phyloP scores from a whole-genome alignment of 495 filamentous ascomycete species.

The Aspergillus carlsbadensis region DNA sequence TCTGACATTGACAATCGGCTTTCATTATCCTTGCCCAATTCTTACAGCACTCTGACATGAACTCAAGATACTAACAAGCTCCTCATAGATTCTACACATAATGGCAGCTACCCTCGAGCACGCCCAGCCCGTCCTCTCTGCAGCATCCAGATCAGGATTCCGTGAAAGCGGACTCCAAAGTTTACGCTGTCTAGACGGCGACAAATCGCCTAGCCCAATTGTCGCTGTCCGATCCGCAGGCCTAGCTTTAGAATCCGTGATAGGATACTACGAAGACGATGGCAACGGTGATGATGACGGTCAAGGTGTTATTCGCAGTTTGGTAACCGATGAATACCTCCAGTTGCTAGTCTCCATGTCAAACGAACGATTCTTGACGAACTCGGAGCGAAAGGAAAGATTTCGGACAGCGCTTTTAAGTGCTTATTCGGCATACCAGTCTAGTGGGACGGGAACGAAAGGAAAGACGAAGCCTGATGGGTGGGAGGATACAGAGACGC shows the following conservation, averaged over 20 bases:
- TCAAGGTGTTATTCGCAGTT: constrained; percentile 33
- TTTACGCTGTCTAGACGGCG: constrained; percentile 37
- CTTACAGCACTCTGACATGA: not conserved
- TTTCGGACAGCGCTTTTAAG: constrained; percentile 43
- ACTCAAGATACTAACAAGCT: not conserved
- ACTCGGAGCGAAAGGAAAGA: constrained; percentile 64
- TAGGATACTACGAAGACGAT: constrained; percentile 56
- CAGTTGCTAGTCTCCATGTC: constrained; percentile 62
- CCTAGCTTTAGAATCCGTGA: constrained; percentile 72
- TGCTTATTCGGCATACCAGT: constrained; percentile 16
- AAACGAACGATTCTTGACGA: constrained; percentile 75
- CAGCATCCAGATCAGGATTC: constrained; percentile 79
- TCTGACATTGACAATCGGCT: not conserved
- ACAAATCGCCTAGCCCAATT: constrained; percentile 57
- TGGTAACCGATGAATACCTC: constrained; percentile 60
- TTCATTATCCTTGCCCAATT: not conserved
- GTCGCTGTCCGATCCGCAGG: constrained; percentile 82
- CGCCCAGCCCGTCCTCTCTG: constrained; percentile 68
- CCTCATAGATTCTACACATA: constrained; percentile 78
- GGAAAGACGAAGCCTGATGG: constrained; percentile 23
- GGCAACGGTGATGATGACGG: constrained; percentile 30
- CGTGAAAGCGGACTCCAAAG: constrained; percentile 76
- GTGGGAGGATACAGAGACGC: constrained; percentile 59
- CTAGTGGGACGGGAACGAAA: constrained; percentile 20
- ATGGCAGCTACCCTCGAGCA: constrained; percentile 68